Base-by-base conservation (phyloP, 345 rosid species). In the Salix purpurea region DNA sequence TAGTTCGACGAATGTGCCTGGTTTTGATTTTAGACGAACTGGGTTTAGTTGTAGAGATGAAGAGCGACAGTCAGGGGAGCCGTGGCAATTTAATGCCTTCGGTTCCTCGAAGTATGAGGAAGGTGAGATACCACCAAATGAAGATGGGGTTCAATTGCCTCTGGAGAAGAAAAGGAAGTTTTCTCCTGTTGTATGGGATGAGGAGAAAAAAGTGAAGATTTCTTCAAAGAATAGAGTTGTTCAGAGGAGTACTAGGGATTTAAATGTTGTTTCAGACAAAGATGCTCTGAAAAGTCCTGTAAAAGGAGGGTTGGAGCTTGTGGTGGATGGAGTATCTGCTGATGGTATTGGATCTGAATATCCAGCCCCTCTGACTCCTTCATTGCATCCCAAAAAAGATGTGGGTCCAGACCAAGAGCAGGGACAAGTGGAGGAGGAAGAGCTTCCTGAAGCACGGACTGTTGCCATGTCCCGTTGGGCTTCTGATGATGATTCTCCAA, bases 381-480 rank as follows among this genome's bases (percentile, higher is more conserved):
- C 50, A n/a, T 69, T 60, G 36, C 72, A 58, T 42, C 48, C n/a
- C 37, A 71, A 71, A 15, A 67, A 79, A n/a, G 30, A 54, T 64
- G 75, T 21, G 73, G 58, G 8, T 72, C 85, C 76, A 83, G 87
- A 75, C 28, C 65, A 54, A 67, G 83, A 83, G 26, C 77, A 82
- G 30, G 78, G 70, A 74, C 80, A 78, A 74, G 69, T 78, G 75
- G 90, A 79, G 79, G 85, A 85, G 74, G 90, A 86, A 21, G 85
- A 78, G 56, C 69, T 85, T 78, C 65, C 74, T 42, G 86, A 76
- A 15, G 79, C 78, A 26, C 84, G 85, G 18, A 84, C 71, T 80
- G 66, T 89, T 67, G 85, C 84, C 44, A 81, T 73, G 75, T 95
- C 94, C 4, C 85, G 93, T 14, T 92, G 99, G 99, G 95, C 84